Conservation (phyloP, 2,329 filamentous ascomycete species). For the Aspergillus alliaceus region DNA sequence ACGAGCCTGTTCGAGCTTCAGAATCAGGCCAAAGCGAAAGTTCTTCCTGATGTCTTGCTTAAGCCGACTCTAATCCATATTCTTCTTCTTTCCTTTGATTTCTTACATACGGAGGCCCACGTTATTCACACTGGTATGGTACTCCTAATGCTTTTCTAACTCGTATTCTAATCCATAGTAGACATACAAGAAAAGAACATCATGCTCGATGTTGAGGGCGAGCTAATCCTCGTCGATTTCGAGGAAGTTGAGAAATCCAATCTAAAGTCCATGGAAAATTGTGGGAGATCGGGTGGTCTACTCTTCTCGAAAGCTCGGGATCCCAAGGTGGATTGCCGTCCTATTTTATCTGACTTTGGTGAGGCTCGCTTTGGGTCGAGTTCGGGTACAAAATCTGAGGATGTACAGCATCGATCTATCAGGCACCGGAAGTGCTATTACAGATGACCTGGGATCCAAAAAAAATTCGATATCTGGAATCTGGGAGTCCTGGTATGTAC, state of each 20-base stretch:
- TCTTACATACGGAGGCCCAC: constrained; percentile 24
- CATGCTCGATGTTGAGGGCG: constrained; percentile 25
- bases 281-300: constrained; percentile 24
- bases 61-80: constrained; percentile 22
- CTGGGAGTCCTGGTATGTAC: constrained; percentile 20
- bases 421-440: constrained; percentile 26
- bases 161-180: constrained; percentile 5
- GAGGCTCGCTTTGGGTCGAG: constrained; percentile 20
- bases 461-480: constrained; percentile 30
- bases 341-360: constrained; percentile 30
- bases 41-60: constrained; percentile 20
- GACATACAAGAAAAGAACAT: constrained; percentile 31
- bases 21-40: constrained; percentile 5
- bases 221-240: constrained; percentile 25
- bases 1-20: constrained; percentile 22
- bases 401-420: constrained; percentile 23
- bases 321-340: constrained; percentile 23
- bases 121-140: constrained; percentile 26
- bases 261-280: constrained; percentile 24
- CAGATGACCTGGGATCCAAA: constrained; percentile 23
- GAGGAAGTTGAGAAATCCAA: constrained; percentile 21
- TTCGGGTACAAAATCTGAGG: neutral
- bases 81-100: constrained; percentile 28
- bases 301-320: constrained; percentile 21
- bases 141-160: neutral